These are phyloP conservation scores for Phytophthora cactorum DNA, from an alignment of 352 stramenopile genomes.

Conservation along the genomic window DNA sequence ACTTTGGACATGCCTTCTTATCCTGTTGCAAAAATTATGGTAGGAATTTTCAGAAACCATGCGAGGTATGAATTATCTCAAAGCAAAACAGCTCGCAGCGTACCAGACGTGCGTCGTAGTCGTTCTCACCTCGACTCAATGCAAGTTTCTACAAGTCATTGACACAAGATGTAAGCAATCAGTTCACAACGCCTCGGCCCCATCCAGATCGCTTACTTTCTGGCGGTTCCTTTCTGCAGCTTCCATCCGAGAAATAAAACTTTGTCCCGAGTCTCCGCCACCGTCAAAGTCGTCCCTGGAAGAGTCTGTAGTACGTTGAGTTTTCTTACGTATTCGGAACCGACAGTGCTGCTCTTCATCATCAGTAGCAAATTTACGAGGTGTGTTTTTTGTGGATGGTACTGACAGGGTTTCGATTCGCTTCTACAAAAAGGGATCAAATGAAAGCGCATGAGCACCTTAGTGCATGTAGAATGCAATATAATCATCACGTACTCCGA, in stretches of 20 bases:
- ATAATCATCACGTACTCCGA: conserved; percentile 26
- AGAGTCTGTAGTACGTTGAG: conserved; percentile 21
- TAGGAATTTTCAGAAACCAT: background rate
- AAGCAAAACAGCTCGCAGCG: background rate
- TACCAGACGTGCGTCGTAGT: conserved; percentile 72
- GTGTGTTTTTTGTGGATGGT: conserved; percentile 46
- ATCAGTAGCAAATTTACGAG: conserved; percentile 68
- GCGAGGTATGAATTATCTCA: background rate
- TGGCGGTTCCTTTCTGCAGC: conserved; percentile 77
- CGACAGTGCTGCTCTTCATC: conserved; percentile 80
- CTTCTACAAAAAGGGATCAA: conserved; percentile 45
- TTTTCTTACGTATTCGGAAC: conserved; percentile 50
- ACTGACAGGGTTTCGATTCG: conserved; percentile 66
- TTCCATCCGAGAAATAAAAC: conserved; percentile 82
- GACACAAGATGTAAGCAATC: conserved; percentile 2
- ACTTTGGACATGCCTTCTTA: conserved; percentile 84
- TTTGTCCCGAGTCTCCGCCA: conserved; percentile 25
- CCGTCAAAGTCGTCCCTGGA: conserved; percentile 43
- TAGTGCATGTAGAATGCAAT: background rate
- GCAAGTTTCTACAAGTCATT: conserved; percentile 62
- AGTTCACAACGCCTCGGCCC: background rate
- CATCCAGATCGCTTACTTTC: conserved; percentile 48
- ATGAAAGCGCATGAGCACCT: conserved; percentile 1
- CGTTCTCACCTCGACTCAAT: conserved; percentile 73
- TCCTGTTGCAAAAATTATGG: conserved; percentile 41